These are phyloP conservation scores for Sodiomyces alkalinus DNA, from an alignment of 2,329 filamentous ascomycete genomes.

Conservation along the genomic window DNA sequence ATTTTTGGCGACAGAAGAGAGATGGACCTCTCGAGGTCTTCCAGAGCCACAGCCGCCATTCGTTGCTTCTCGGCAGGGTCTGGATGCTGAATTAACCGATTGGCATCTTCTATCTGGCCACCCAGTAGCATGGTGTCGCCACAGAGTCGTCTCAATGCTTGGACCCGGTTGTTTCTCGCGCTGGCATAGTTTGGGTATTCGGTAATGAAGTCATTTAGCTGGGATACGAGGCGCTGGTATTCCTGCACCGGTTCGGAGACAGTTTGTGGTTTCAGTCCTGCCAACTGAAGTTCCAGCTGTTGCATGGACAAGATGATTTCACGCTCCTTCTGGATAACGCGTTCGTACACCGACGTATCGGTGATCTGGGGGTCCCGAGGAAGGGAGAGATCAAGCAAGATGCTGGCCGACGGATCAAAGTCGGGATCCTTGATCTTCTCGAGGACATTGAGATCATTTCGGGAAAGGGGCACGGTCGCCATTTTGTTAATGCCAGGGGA, in stretches of 20 bases:
- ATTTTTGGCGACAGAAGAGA: constrained; percentile 38
- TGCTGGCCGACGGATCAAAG: constrained; percentile 36
- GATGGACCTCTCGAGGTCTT: constrained; percentile 44
- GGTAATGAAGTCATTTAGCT: constrained; percentile 39
- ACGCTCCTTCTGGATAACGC: constrained; percentile 33
- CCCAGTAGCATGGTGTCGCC: constrained; percentile 42
- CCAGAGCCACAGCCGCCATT: constrained; percentile 26
- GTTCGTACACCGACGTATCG: constrained; percentile 33
- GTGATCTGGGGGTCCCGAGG: constrained; percentile 43
- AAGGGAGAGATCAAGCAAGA: constrained; percentile 37
- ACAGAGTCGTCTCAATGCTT: constrained; percentile 46
- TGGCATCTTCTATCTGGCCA: constrained; percentile 19
- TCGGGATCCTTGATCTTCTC: constrained; percentile 55
- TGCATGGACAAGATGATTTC: constrained; percentile 39
- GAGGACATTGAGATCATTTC: constrained; percentile 45
- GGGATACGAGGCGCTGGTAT: constrained; percentile 30
- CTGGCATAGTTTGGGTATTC: constrained; percentile 53
- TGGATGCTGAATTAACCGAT: constrained; percentile 24
- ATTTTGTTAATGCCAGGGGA: constrained; percentile 16
- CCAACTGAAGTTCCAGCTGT: constrained; percentile 36
- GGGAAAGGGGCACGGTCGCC: constrained; percentile 34
- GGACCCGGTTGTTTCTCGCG: constrained; percentile 60
- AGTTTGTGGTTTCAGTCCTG: constrained; percentile 21
- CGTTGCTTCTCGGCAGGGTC: constrained; percentile 20
- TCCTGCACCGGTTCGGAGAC: constrained; percentile 22